Conservation (phyloP, 2,329 filamentous ascomycete species). For the Hypoxylon sp. region DNA sequence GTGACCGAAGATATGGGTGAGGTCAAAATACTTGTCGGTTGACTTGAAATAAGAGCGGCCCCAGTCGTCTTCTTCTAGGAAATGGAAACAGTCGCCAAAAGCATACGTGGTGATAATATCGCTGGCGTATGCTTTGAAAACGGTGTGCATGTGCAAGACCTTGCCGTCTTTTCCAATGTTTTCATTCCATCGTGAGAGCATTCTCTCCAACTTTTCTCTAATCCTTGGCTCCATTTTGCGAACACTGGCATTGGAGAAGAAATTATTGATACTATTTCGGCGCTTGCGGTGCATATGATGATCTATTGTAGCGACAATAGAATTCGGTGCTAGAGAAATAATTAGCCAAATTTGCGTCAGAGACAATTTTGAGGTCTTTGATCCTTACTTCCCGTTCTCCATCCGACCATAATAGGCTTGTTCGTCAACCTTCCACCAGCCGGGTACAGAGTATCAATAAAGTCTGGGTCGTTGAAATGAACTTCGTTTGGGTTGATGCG, state of each 20-base stretch:
- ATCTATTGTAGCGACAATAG: conserved; percentile 54
- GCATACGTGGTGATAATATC: conserved; percentile 46
- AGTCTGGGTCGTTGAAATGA: conserved; percentile 52
- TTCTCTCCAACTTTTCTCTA: conserved; percentile 50
- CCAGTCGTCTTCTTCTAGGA: conserved; percentile 38
- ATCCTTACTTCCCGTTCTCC: conserved; percentile 10
- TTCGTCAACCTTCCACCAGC: conserved; percentile 40
- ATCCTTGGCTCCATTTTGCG: conserved; percentile 57
- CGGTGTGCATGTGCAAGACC: conserved; percentile 34
- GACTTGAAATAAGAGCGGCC: conserved; percentile 29
- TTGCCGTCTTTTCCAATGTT: conserved; percentile 2
- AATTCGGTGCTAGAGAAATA: conserved; percentile 11
- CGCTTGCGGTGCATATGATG: conserved; percentile 60
- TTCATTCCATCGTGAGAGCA: conserved; percentile 36
- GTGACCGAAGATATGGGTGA: conserved; percentile 38
- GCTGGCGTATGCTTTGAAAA: conserved; percentile 46
- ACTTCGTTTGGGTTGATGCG: conserved; percentile 54
- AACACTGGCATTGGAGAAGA: conserved; percentile 61
- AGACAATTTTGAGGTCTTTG: background rate
- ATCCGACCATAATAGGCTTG: conserved; percentile 3
- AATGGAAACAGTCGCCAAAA: conserved; percentile 37
- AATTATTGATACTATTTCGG: conserved; percentile 58
- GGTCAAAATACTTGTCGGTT: conserved; percentile 31
- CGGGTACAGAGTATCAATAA: conserved; percentile 50
- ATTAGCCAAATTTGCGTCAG: background rate